Conservation (phyloP, 345 rosid genomes). For the Murraya paniculata region DNA sequence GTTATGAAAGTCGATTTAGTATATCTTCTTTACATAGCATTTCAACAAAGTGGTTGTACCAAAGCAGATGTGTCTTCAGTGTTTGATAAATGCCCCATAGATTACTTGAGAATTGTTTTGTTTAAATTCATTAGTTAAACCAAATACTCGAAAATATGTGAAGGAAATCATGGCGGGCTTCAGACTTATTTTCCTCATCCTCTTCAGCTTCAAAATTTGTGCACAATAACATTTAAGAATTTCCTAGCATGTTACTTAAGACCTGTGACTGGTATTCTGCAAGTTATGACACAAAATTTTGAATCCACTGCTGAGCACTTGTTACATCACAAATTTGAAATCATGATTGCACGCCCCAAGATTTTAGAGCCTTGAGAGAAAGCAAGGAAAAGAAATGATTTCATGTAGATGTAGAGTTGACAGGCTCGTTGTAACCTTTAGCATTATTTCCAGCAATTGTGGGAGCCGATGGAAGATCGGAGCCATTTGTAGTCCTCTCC, state of each 20-base stretch:
- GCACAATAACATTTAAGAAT: background rate
- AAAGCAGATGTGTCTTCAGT: background rate
- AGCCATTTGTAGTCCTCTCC: conserved; percentile 5
- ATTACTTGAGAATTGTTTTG: background rate
- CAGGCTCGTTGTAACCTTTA: background rate
- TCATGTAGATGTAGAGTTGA: background rate
- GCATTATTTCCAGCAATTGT: background rate
- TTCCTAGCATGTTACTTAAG: background rate
- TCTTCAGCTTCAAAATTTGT: background rate
- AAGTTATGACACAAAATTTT: background rate
- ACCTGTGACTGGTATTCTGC: background rate
- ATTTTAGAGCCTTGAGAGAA: background rate
- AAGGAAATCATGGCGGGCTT: background rate
- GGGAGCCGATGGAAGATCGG: background rate
- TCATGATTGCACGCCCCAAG: background rate
- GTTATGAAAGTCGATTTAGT: background rate
- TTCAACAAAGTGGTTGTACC: background rate
- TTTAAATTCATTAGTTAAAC: background rate
- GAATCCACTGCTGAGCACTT: background rate
- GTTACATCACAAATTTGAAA: background rate
- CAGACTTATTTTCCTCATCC: background rate
- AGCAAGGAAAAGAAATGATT: background rate
- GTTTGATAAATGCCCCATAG: no score
- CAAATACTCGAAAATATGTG: background rate
- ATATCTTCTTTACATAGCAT: background rate